Percentiles rank a stretch among this genome's conserved stretches.
Evolutionary conservation across 2,329 filamentous ascomycete genomes (phyloP).

Genomic region (Aureobasidium sp.): DNA sequence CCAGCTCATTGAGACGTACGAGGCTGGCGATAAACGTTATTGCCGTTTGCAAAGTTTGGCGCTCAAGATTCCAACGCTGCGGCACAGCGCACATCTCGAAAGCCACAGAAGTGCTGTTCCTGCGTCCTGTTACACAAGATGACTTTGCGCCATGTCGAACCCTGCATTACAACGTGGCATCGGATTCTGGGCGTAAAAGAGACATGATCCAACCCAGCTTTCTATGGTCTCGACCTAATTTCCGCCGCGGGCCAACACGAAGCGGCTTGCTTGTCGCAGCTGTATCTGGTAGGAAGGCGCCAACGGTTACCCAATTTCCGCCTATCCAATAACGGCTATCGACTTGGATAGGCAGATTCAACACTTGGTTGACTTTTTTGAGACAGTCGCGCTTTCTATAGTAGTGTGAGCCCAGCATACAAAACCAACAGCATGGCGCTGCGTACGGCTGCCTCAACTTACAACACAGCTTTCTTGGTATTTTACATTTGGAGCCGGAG

Average conservation of each 20-base stretch:
- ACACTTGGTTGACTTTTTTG: not conserved
- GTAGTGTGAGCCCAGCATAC: not conserved
- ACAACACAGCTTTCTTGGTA: not conserved
- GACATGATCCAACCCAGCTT: not conserved
- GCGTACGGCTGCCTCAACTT: not conserved
- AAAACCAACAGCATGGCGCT: not conserved
- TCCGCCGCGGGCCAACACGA: constrained; percentile 11
- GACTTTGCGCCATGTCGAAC: not conserved
- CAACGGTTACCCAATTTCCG: constrained; percentile 8
- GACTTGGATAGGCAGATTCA: constrained; percentile 1
- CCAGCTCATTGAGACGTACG: not conserved
- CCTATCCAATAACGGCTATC: constrained; percentile 9
- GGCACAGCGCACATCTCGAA: not conserved
- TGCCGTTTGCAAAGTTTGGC: not conserved
- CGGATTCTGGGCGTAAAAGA: not conserved
- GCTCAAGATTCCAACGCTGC: not conserved
- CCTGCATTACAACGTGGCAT: not conserved
- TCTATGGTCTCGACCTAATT: not conserved
- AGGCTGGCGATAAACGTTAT: constrained; percentile 9
- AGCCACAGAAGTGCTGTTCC: not conserved
- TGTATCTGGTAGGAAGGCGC: constrained; percentile 8
- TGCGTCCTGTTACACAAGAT: not conserved
- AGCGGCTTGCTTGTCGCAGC: not conserved
- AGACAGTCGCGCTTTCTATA: not conserved
- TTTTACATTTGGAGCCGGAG: not conserved